Conservation (phyloP, 495 filamentous ascomycete species). For the Penicillium lividum region DNA sequence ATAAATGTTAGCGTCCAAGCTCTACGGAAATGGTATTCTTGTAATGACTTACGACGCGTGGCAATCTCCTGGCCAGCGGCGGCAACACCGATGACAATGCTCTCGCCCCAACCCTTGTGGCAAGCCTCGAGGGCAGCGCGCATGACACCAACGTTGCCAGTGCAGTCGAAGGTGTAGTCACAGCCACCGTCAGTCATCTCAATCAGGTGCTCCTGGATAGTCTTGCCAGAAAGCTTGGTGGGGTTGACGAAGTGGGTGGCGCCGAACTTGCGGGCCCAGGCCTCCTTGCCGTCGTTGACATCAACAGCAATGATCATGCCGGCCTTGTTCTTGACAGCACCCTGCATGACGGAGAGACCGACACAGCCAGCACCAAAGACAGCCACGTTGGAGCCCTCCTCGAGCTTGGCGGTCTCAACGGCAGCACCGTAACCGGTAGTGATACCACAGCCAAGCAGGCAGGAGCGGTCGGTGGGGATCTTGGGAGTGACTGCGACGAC, state of each 20-base stretch:
- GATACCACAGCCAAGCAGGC: constrained; percentile 95
- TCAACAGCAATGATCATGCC: constrained; percentile 93
- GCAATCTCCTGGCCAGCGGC: constrained; percentile 96
- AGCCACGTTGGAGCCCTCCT: constrained; percentile 86
- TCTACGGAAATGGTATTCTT: not conserved
- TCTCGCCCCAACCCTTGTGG: constrained; percentile 99
- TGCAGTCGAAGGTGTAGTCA: constrained; percentile 99
- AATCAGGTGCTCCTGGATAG: constrained; percentile 84
- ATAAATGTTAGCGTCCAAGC: constrained; percentile 1
- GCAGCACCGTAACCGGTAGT: constrained; percentile 98
- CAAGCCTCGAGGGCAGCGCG: constrained; percentile 93
- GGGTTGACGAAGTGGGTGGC: constrained; percentile 98
- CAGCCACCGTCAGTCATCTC: constrained; percentile 99
- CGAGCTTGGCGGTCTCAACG: constrained; percentile 85
- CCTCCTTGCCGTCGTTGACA: constrained; percentile 89
- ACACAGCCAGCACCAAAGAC: constrained; percentile 97
- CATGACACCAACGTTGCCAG: constrained; percentile 96
- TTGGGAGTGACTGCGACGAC: constrained; percentile 89
- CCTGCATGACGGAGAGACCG: constrained; percentile 91
- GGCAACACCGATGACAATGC: constrained; percentile 95
- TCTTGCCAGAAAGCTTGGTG: constrained; percentile 70
- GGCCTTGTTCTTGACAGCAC: constrained; percentile 84
- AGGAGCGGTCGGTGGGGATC: constrained; percentile 94
- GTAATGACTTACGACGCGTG: constrained; percentile 77
- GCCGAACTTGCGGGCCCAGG: constrained; percentile 90